phyloP scores from a whole-genome alignment of 768 basidiomycete species.

The Crassisporium funariophilum region DNA sequence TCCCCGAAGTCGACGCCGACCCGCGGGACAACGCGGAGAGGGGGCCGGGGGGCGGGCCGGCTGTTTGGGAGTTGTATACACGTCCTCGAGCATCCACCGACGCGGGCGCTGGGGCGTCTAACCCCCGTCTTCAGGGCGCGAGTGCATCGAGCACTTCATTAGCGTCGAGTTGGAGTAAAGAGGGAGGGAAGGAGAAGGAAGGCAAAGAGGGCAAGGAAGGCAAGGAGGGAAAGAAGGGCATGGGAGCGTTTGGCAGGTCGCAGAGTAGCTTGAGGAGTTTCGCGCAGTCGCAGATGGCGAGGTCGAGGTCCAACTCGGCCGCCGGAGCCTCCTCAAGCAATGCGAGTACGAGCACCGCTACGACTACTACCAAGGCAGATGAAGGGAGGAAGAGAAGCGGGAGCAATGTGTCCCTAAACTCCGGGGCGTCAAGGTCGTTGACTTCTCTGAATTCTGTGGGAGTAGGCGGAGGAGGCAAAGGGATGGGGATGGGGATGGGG shows the following conservation, averaged over 20 bases:
- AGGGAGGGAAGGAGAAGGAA: no score
- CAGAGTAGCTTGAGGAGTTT: no score
- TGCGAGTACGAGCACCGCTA: no score
- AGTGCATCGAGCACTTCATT: neutral
- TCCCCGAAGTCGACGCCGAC: conserved; percentile 3
- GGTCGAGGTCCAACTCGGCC: no score
- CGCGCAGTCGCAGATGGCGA: no score
- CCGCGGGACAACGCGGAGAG: conserved; percentile 6
- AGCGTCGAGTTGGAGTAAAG: no score
- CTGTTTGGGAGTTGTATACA: conserved; percentile 9
- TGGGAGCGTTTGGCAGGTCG: no score
- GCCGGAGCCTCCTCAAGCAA: no score
- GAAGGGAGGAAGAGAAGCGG: neutral
- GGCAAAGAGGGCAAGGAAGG: no score
- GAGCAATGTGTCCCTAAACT: neutral
- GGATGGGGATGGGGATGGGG: neutral
- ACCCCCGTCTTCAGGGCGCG: neutral
- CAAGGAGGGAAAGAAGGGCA: no score
- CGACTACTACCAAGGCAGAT: neutral
- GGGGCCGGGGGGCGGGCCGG: neutral
- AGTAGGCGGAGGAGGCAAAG: conserved; percentile 5
- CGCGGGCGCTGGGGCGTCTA: conserved; percentile 1
- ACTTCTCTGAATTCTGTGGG: conserved; percentile 5
- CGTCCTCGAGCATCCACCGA: conserved; percentile 13
- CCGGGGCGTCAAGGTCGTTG: neutral